Evolutionary conservation across 257 asterid species (phyloP).

Genomic region (Gentiana dahurica): DNA sequence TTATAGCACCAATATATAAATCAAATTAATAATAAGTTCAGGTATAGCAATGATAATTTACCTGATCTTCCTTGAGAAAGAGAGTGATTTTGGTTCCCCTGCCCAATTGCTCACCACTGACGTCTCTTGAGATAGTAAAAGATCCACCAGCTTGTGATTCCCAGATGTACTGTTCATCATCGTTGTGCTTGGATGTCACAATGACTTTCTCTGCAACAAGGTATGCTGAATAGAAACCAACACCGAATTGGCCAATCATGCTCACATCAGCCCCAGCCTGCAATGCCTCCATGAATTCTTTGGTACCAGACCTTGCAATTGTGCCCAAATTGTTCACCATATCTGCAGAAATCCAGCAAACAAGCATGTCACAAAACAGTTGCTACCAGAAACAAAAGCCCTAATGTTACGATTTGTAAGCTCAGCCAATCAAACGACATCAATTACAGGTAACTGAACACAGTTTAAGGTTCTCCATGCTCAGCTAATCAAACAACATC

Average conservation of each 20-base stretch:
- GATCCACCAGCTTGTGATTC: conserved; percentile 86
- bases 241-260: conserved; percentile 85
- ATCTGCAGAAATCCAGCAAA: conserved; percentile 22
- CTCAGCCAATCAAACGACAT: too few species aligned
- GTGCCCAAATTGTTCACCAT: conserved; percentile 81
- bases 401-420: too few species aligned
- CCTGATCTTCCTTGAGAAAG: conserved; percentile 81
- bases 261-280: conserved; percentile 94
- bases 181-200: conserved; percentile 68
- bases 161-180: conserved; percentile 72
- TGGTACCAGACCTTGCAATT: conserved; percentile 74
- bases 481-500: too few species aligned
- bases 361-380: too few species aligned
- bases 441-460: too few species aligned
- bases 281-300: conserved; percentile 76
- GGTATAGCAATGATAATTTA: conserved; percentile 1
- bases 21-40: background rate
- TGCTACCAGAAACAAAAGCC: too few species aligned
- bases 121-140: conserved; percentile 63
- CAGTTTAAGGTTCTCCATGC: too few species aligned
- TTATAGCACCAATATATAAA: background rate
- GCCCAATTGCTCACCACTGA: conserved; percentile 57
- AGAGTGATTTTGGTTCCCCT: conserved; percentile 78
- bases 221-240: conserved; percentile 77
- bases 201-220: conserved; percentile 72